Percentiles rank a stretch among this genome's conserved stretches.
phyloP scores from a whole-genome alignment of 1,284 basidiomycete genomes.

The Sporisorium exsertum region DNA sequence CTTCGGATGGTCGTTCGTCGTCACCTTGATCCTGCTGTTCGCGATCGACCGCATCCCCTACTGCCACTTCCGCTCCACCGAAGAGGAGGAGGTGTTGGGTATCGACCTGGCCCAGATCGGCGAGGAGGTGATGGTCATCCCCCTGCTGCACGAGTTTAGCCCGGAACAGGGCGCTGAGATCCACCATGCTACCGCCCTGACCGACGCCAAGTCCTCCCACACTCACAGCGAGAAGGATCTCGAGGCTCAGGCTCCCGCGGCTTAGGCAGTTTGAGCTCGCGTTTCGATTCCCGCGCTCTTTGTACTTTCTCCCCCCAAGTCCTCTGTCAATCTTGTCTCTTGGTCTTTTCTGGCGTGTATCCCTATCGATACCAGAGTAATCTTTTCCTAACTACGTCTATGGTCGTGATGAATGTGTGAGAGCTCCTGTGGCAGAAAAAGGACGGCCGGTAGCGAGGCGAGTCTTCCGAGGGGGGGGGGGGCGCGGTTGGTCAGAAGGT shows the following conservation, averaged over 20 bases:
- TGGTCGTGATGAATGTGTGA: not conserved
- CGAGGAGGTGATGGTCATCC: constrained; percentile 72
- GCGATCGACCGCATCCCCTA: constrained; percentile 92
- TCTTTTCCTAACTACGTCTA: not conserved
- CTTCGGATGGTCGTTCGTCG: constrained; percentile 63
- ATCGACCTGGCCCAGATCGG: constrained; percentile 94
- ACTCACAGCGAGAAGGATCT: constrained; percentile 43
- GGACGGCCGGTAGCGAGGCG: no score
- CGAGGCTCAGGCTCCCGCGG: constrained; percentile 16
- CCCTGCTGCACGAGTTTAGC: constrained; percentile 31
- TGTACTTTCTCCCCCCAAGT: not conserved
- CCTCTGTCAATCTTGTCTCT: not conserved
- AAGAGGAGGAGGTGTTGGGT: constrained; percentile 89
- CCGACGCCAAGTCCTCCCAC: constrained; percentile 30
- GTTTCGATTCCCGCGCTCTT: not conserved
- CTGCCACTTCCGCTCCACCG: constrained; percentile 80
- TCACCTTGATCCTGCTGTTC: constrained; percentile 81
- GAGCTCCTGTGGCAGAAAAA: not conserved
- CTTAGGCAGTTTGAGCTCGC: not conserved
- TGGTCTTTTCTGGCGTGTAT: not conserved
- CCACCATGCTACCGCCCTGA: constrained; percentile 13
- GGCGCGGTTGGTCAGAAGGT: no score
- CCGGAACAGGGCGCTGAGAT: constrained; percentile 37
- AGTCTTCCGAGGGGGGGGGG: no score
- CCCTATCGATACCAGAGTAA: not conserved